These are phyloP conservation scores for Escovopsis sp. DNA, from an alignment of 2,329 filamentous ascomycete species.

Conservation along the genomic window DNA sequence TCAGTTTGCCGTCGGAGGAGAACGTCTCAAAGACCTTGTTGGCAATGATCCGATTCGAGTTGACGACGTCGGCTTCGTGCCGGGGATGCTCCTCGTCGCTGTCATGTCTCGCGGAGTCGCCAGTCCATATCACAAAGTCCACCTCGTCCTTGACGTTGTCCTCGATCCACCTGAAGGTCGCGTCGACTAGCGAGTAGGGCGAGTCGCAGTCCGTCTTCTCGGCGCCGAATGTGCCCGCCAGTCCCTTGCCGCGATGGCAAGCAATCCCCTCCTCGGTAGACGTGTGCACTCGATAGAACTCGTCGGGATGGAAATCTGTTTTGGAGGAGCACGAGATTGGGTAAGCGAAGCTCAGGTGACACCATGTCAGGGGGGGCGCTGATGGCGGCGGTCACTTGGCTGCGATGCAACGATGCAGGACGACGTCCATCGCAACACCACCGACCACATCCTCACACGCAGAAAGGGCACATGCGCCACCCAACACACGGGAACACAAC, in stretches of 20 bases:
- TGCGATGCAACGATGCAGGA: not conserved
- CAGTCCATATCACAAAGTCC: constrained; percentile 88
- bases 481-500: constrained; percentile 12
- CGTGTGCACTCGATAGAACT: constrained; percentile 66
- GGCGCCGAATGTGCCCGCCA: constrained; percentile 68
- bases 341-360: constrained; percentile 3
- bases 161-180: constrained; percentile 79
- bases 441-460: not conserved
- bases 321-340: not conserved
- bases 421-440: not conserved
- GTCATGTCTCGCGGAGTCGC: constrained; percentile 79
- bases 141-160: constrained; percentile 61
- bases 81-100: constrained; percentile 71
- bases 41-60: constrained; percentile 61
- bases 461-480: not conserved
- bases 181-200: constrained; percentile 64
- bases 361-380: not conserved
- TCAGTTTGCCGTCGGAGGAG: constrained; percentile 39
- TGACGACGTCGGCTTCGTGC: constrained; percentile 57
- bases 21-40: constrained; percentile 66
- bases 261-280: constrained; percentile 51
- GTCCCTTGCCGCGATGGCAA: constrained; percentile 67
- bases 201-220: constrained; percentile 83
- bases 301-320: constrained; percentile 81
- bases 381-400: not conserved